These are phyloP conservation scores for Cercospora citrullina DNA, from an alignment of 2,329 filamentous ascomycete species.

Conservation along the genomic window DNA sequence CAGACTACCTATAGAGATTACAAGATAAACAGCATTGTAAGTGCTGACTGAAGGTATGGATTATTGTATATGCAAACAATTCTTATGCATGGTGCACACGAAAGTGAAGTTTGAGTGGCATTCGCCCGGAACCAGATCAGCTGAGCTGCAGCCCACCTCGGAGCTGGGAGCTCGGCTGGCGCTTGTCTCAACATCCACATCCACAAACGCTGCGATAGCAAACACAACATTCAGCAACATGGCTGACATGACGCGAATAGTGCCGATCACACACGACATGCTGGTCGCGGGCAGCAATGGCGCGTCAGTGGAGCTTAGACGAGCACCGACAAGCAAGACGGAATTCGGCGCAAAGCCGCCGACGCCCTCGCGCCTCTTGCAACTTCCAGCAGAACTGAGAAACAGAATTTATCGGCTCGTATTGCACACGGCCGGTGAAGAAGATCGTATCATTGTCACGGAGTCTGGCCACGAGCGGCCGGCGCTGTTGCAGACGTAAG, in stretches of 20 bases:
- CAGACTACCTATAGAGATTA: slow-evolving; percentile 21
- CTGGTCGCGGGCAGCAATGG: background rate
- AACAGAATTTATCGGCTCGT: slow-evolving; percentile 23
- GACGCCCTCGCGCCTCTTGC: background rate
- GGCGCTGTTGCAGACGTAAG: slow-evolving; percentile 2
- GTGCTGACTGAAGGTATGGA: background rate
- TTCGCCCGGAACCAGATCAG: background rate
- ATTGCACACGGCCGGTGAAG: background rate
- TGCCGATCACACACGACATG: background rate
- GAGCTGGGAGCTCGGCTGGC: background rate
- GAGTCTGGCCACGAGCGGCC: background rate
- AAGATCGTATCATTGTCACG: background rate
- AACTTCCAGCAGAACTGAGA: slow-evolving; percentile 25
- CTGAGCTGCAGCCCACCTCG: background rate
- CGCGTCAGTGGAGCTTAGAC: background rate
- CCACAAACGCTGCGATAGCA: background rate
- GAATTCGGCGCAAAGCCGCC: background rate
- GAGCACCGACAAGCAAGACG: background rate
- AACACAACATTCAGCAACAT: background rate
- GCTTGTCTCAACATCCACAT: background rate
- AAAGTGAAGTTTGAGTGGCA: background rate
- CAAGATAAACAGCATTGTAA: slow-evolving; percentile 11
- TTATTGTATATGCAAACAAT: background rate
- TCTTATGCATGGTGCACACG: background rate
- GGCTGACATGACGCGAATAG: background rate